These are phyloP conservation scores for Lichtheimia ornata DNA, from an alignment of 371 early-diverging fungal species.

Conservation along the genomic window DNA sequence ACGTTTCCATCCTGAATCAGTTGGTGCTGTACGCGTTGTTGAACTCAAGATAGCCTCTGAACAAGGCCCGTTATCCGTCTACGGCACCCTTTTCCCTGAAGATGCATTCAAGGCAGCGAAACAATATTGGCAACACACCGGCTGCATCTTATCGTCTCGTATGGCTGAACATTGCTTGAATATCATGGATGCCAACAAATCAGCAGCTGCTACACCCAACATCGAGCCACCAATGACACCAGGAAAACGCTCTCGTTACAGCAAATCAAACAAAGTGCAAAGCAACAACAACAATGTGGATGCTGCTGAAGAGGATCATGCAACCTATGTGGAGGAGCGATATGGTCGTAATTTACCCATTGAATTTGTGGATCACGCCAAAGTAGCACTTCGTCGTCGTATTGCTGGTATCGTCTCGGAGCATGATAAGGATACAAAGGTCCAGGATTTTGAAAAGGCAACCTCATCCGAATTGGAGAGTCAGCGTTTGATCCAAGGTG, in stretches of 20 bases:
- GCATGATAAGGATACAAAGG: constrained; percentile 10
- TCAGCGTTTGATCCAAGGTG: constrained; percentile 33
- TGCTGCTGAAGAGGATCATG: constrained; percentile 49
- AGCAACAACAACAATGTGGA: constrained; percentile 14
- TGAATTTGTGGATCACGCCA: constrained; percentile 73
- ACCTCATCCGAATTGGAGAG: constrained; percentile 25
- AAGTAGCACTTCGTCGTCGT: constrained; percentile 69
- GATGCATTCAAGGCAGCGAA: constrained; percentile 75
- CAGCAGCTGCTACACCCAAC: background rate
- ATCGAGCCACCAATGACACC: constrained; percentile 1
- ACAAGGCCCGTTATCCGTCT: constrained; percentile 51
- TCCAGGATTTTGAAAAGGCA: constrained; percentile 28
- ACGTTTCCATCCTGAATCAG: constrained; percentile 37
- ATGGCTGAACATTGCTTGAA: constrained; percentile 82
- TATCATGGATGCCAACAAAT: constrained; percentile 47
- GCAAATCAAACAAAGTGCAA: constrained; percentile 4
- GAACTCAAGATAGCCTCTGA: constrained; percentile 55
- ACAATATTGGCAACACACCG: constrained; percentile 94
- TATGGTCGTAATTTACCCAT: constrained; percentile 88
- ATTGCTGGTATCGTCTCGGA: constrained; percentile 78
- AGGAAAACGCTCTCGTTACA: background rate
- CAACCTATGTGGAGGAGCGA: constrained; percentile 83
- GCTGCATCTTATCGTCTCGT: constrained; percentile 86
- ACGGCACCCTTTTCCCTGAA: constrained; percentile 75
- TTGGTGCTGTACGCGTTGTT: constrained; percentile 56